Percentiles rank a stretch among this genome's conserved stretches.
Evolutionary conservation across 805 yeast genomes (phyloP).

Genomic region (Candida ovalis): DNA sequence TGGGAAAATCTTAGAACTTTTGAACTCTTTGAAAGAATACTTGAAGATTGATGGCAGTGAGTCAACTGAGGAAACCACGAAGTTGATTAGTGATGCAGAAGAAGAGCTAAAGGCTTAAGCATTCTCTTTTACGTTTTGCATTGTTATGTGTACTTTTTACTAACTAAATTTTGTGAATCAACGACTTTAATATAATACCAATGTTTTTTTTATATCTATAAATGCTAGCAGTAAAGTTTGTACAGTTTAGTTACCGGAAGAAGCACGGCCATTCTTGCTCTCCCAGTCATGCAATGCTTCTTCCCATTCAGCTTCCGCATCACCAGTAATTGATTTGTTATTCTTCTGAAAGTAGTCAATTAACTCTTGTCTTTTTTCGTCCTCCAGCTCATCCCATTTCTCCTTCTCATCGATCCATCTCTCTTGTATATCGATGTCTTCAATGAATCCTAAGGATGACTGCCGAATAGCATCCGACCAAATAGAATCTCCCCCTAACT

Average conservation of each 20-base stretch:
- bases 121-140: too few species aligned
- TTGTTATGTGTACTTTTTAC: too few species aligned
- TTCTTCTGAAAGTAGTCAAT: slow-evolving; percentile 28
- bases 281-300: slow-evolving; percentile 59
- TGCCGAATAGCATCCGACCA: slow-evolving; percentile 97
- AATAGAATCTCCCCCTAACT: slow-evolving; percentile 92
- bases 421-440: slow-evolving; percentile 77
- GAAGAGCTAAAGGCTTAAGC: slow-evolving; percentile 2
- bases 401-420: slow-evolving; percentile 90
- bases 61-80: slow-evolving; percentile 15
- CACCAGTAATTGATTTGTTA: slow-evolving; percentile 35
- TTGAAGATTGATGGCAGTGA: slow-evolving; percentile 18
- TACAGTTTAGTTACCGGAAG: background rate
- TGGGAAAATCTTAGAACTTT: slow-evolving; percentile 20
- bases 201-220: background rate
- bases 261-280: slow-evolving; percentile 10
- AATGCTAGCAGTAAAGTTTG: background rate
- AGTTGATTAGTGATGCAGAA: slow-evolving; percentile 24
- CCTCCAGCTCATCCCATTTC: slow-evolving; percentile 63
- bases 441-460: slow-evolving; percentile 49
- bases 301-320: slow-evolving; percentile 73
- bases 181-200: background rate
- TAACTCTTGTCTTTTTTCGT: slow-evolving; percentile 40
- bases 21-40: slow-evolving; percentile 22
- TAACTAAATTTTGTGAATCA: too few species aligned